Conservation (phyloP, 805 yeast genomes). For the Kuraishia cidri region DNA sequence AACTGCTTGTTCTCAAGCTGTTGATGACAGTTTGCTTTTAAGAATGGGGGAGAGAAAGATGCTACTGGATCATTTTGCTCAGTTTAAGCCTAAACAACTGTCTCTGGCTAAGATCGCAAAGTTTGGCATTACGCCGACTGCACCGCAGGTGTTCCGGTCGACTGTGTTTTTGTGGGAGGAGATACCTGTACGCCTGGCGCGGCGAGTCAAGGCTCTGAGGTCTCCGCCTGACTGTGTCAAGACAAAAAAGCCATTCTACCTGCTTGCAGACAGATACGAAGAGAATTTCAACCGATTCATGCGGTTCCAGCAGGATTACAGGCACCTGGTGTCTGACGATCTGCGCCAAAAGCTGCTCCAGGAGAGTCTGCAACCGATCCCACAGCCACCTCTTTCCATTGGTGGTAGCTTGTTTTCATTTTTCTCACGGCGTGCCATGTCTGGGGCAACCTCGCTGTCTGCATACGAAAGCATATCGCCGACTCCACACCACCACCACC, state of each 20-base stretch:
- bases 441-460: neutral
- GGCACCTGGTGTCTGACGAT: neutral
- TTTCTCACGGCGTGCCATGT: neutral
- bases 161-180: neutral
- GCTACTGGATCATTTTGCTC: neutral
- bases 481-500: no score
- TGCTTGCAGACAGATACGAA: neutral
- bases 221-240: neutral
- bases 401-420: neutral
- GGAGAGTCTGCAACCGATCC: constrained; percentile 1
- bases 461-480: no score
- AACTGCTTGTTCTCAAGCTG: no score
- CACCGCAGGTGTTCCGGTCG: constrained; percentile 1
- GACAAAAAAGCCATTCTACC: neutral
- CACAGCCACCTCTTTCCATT: no score
- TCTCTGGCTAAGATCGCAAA: neutral
- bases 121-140: constrained; percentile 1
- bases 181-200: neutral
- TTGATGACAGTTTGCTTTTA: no score
- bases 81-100: neutral
- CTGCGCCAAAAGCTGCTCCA: neutral
- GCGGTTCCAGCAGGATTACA: constrained; percentile 1
- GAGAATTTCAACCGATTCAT: neutral
- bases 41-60: no score
- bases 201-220: neutral